Percentiles rank a stretch among this genome's conserved stretches.
Conservation (phyloP, 257 asterid species). For the Linaria vulgaris region DNA sequence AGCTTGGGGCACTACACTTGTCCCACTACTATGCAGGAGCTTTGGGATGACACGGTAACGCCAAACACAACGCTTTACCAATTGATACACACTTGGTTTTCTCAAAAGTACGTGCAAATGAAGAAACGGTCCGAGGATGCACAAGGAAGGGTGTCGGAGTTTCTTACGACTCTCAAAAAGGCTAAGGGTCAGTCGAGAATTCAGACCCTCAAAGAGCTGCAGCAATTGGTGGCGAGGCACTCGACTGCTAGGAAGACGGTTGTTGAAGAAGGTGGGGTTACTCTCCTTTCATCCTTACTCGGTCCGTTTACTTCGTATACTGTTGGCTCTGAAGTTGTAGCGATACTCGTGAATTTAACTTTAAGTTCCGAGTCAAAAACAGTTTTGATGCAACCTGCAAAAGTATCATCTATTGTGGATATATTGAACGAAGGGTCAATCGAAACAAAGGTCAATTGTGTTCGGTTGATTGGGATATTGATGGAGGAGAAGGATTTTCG, state of each 20-base stretch:
- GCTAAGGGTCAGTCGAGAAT: constrained; percentile 64
- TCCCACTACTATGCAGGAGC: constrained; percentile 84
- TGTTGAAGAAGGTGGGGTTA: constrained; percentile 55
- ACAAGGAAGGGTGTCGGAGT: constrained; percentile 57
- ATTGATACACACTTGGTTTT: constrained; percentile 57
- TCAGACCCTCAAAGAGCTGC: constrained; percentile 58
- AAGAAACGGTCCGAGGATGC: constrained; percentile 70
- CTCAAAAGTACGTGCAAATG: constrained; percentile 64
- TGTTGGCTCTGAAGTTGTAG: constrained; percentile 59
- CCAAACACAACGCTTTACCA: constrained; percentile 67
- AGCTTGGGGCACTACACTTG: constrained; percentile 75
- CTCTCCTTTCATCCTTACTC: constrained; percentile 51
- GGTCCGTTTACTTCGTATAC: constrained; percentile 74
- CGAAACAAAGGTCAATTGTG: constrained; percentile 60
- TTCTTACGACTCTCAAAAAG: constrained; percentile 46
- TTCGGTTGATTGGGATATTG: constrained; percentile 43
- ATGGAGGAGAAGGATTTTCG: constrained; percentile 58
- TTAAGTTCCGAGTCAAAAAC: constrained; percentile 45
- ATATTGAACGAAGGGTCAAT: constrained; percentile 65
- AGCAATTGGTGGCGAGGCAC: constrained; percentile 45
- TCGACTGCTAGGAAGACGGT: constrained; percentile 58
- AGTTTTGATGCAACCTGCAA: constrained; percentile 69
- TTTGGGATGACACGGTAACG: constrained; percentile 65
- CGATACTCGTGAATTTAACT: constrained; percentile 49
- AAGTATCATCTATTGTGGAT: constrained; percentile 56